Evolutionary conservation across 2,329 filamentous ascomycete genomes (phyloP).

Genomic region (Microsporum audouinii): DNA sequence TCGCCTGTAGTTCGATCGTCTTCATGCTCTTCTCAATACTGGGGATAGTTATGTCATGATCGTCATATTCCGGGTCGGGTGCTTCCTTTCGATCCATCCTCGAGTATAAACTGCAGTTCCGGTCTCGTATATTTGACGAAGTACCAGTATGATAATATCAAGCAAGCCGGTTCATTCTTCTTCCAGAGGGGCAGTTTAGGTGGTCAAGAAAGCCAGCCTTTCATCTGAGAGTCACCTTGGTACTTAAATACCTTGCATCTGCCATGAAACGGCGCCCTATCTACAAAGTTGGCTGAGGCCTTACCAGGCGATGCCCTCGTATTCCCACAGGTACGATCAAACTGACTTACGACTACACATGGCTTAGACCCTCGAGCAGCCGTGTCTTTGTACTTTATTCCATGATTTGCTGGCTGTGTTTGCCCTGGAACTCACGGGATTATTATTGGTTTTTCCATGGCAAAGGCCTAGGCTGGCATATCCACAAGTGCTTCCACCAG

Average conservation of each 20-base stretch:
- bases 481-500: too few species aligned
- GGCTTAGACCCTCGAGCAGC: not conserved
- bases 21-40: constrained; percentile 1
- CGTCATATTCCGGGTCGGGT: not conserved
- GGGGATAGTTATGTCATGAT: not conserved
- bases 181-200: too few species aligned
- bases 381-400: not conserved
- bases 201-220: not conserved
- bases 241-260: not conserved
- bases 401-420: not conserved
- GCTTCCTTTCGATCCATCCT: not conserved
- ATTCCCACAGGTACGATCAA: not conserved
- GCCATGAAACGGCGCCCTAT: not conserved
- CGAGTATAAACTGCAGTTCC: not conserved
- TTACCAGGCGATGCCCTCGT: not conserved
- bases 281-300: not conserved
- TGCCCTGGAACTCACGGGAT: not conserved
- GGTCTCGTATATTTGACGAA: not conserved
- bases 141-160: not conserved
- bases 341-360: not conserved
- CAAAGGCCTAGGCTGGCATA: too few species aligned
- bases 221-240: not conserved
- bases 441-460: not conserved
- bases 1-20: not conserved
- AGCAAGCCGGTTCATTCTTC: not conserved